Base-by-base conservation (phyloP, 2,329 filamentous ascomycete genomes). In the Raffaelea albimanens region DNA sequence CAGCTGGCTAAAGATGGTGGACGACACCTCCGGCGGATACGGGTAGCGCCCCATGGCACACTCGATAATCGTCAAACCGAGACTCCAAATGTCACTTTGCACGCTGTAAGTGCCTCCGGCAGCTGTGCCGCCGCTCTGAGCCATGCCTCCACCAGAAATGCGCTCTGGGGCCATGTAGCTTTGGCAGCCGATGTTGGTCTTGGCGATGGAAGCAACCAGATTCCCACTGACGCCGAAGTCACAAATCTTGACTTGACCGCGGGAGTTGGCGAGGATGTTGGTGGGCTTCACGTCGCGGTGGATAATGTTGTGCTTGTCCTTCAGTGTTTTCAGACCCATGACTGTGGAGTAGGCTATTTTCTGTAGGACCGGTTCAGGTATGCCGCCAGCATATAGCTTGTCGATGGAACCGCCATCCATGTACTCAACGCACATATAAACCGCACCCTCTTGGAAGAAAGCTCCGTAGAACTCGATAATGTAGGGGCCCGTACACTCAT, bases 391-490 rank as follows among this genome's bases (percentile, higher is more conserved):
- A 63, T 98, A 98, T 13, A 98, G 69, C 65, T 96, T 96, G 72
- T 98, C 93, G 60, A 97, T 90, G 34, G 90, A 97, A 8, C 93
- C 93, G 42, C 93, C 93, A 61, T 98, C 90, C 93, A 98, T 98
- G 67, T 89, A 95, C 67, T 98, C 93, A 64, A 98, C 95, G 67
- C 93, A 98, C 64, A 98, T 97, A 66, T 98, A 98, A 2, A 98
- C 93, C 0, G 93, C 93, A 23, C 93, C 91, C 69, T 98, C 93
- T 61, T 98, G 93, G 73, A 96, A 98, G 64, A 98, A 98, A 5
- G 93, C 93, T 1, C 93, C 93, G 63, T 97, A 98, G 59, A 98
- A 98, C 61, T 98, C 91, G 64, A 98, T 93, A 56, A 98, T 97
- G 65, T 91, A 95, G 0, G 93, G 91, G 2, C 89, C 96, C 3